Base-by-base conservation (phyloP, 352 stramenopile genomes). In the Phytopythium mirpurense region DNA sequence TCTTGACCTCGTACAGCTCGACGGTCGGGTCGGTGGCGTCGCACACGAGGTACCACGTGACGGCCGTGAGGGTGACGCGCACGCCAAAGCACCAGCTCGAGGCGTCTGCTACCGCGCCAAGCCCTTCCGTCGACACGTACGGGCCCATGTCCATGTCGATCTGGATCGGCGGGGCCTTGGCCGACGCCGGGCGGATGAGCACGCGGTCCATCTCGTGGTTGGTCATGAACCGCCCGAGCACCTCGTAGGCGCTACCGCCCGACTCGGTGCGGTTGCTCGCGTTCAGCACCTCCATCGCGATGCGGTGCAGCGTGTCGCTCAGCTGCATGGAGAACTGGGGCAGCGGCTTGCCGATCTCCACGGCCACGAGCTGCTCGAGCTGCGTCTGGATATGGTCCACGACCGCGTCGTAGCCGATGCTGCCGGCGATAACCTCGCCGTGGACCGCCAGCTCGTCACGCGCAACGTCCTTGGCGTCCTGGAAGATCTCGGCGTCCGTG, bases 211-310 rank as follows among this genome's bases (percentile, higher is more conserved):
- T 70, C 35, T 70, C 50, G 56, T 84, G 67, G 40, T 74, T 69
- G 10, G 71, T 74, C 8, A 90, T 27, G 34, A 93, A 74, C 26
- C 71, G 70, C 16, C 71, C 68, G 34, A 93, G 60, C 19, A 89
- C 62, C 46, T 90, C 82, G 38, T 86, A 93, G 19, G 79, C 83
- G 19, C 60, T 68, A 10, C 82, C 82, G 12, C 82, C 79, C 0
- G 82, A 93, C 54, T 93, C 79, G 16, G 82, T 93, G 2, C 82
- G 79, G 49, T 93, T 93, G 65, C 77, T 86, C 3, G 81, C 72
- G 65, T 89, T 66, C 27, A 69, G 40, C 16, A 76, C 44, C 16
- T 63, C 48, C 57, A 62, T 70, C 10, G 48, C 57, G 23, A 63
- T 31, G 26, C 57, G 60, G 19, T 78, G 61, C 5, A 83, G n/a